A percentile compares a stretch with the other conserved stretches of the same genome.
Evolutionary conservation across 2,329 filamentous ascomycete species (phyloP).

Genomic region (Calonectria henricotiae): DNA sequence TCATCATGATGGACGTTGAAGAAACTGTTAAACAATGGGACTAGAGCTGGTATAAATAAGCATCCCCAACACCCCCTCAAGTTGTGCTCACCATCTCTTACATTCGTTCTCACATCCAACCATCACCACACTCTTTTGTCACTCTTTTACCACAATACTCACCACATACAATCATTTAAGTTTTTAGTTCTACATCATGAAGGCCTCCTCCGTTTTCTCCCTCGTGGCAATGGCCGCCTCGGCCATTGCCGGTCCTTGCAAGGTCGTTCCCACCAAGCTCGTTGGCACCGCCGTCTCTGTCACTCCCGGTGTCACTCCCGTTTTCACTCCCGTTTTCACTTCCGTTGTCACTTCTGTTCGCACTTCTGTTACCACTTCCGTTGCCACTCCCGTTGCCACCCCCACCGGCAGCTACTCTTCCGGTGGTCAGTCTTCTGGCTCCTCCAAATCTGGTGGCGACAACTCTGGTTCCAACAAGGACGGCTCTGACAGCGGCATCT

Average conservation of each 20-base stretch:
- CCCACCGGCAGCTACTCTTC: background rate
- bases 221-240: conserved; percentile 4
- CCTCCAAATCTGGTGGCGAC: background rate
- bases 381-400: background rate
- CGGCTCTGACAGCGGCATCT: conserved; percentile 7
- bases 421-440: background rate
- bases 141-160: conserved; percentile 10
- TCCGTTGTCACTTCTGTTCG: too few species aligned
- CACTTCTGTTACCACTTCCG: too few species aligned
- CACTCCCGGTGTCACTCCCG: background rate
- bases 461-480: background rate
- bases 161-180: conserved; percentile 9
- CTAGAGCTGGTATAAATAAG: conserved; percentile 7
- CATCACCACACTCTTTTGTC: conserved; percentile 3
- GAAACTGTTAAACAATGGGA: background rate
- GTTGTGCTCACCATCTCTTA: background rate
- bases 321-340: too few species aligned
- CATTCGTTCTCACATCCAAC: conserved; percentile 4
- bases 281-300: background rate
- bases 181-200: conserved; percentile 11
- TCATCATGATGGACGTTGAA: conserved; percentile 13
- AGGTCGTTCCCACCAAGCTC: background rate
- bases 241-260: conserved; percentile 10
- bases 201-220: conserved; percentile 11
- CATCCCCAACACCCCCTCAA: background rate